Evolutionary conservation across 805 yeast species (phyloP), one percentile per base, ranked within the genome.

Genomic region (Hanseniaspora valbyensis): DNA sequence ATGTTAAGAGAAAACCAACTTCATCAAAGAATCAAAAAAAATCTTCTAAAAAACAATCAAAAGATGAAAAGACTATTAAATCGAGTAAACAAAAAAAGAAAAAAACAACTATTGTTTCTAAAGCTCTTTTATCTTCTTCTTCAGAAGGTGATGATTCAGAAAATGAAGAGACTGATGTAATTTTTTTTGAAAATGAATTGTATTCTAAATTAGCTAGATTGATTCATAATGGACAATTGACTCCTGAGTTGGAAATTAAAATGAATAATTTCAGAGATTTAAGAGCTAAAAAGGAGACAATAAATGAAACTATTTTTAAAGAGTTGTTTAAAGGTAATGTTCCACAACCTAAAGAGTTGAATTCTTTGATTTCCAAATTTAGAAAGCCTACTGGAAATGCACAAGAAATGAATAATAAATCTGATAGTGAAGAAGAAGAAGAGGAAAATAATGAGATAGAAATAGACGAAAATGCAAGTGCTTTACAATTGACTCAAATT

Each of bases 161-260:
- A 19, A 58, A 54, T 2, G 22, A 44, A 0, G 22, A 44, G 0
- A 44, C 58, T 28, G 55, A 56, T 32, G 56, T 65, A 7, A 52
- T 60, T 6, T 64, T 64, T 40, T 65, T 59, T 52, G 67, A 65
- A 52, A 65, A 65, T 52, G 69, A 65, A 53, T 59, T 59, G 59
- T 64, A 59, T 42, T 52, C 63, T 61, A 62, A 67, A 44, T 59
- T 55, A 53, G 45, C 64, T 42, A 53, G 63, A 2, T 65, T 64
- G 52, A 59, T 54, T 37, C 50, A 60, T 43, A 39, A 52, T 25
- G 66, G 67, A 2, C 56, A 55, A 22, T 49, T 64, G 8, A 52
- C 66, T 2, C 55, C 56, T 10, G 59, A 57, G 3, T 55, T 59
- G 32, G 56, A 54, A 30, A 34, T 36, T 0, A 39, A 52, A 26